Evolutionary conservation across 345 rosid species (phyloP).

Genomic region (Boechera retrofracta): DNA sequence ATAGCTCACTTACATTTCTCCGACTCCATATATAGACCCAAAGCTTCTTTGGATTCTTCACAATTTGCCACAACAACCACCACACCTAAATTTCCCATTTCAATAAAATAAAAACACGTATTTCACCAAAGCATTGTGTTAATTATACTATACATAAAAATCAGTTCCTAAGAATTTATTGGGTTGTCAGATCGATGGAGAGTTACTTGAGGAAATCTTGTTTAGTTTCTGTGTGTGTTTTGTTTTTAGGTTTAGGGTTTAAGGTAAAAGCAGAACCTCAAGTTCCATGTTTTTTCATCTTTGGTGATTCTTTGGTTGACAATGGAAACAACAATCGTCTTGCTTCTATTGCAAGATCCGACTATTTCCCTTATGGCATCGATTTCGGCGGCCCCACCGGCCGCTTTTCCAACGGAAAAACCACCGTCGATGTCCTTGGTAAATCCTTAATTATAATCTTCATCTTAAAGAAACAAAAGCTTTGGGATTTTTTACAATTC

Average conservation of each 20-base stretch:
- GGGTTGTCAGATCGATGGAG: conserved; percentile 44
- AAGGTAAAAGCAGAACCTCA: conserved; percentile 55
- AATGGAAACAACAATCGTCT: conserved; percentile 87
- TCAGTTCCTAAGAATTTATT: neutral
- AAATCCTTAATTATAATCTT: conserved; percentile 19
- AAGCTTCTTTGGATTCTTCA: conserved; percentile 32
- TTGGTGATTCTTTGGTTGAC: conserved; percentile 95
- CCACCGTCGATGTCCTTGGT: conserved; percentile 80
- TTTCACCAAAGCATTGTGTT: conserved; percentile 1
- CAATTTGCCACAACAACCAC: conserved; percentile 38
- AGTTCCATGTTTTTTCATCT: conserved; percentile 83
- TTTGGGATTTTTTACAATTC: neutral
- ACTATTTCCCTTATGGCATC: conserved; percentile 85
- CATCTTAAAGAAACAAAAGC: neutral
- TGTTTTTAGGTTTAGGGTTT: conserved; percentile 29
- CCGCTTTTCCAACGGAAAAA: conserved; percentile 77
- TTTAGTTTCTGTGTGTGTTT: conserved; percentile 31
- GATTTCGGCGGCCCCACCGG: conserved; percentile 84
- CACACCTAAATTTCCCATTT: conserved; percentile 18
- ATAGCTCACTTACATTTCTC: conserved; percentile 19
- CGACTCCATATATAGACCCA: conserved; percentile 49
- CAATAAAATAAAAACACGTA: neutral
- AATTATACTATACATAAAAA: conserved; percentile 1
- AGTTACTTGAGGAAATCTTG: conserved; percentile 44
- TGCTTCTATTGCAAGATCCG: conserved; percentile 65